Evolutionary conservation across 75 land plant species (phyloP).

Genomic region (Cunninghamia lanceolata): DNA sequence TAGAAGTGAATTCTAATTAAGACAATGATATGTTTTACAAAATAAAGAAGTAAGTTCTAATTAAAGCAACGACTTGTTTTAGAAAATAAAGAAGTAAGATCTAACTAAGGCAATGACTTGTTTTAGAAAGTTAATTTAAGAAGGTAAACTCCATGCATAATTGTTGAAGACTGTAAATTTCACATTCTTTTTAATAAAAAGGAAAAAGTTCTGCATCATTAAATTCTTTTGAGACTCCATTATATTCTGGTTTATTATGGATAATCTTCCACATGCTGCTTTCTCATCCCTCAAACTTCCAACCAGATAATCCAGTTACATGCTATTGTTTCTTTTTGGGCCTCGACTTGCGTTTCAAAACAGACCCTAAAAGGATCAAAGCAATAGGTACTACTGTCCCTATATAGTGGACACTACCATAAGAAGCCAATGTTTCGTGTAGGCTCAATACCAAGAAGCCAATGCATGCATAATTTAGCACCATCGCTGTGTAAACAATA

Average conservation of each 20-base stretch:
- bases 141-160: not conserved
- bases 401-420: conserved; percentile 69
- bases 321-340: conserved; percentile 45
- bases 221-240: not conserved
- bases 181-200: not conserved
- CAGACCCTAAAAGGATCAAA: conserved; percentile 49
- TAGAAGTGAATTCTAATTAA: no score
- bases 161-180: not conserved
- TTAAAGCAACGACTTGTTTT: no score
- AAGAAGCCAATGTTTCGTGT: conserved; percentile 73
- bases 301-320: not conserved
- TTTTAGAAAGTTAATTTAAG: not conserved
- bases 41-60: no score
- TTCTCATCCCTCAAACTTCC: not conserved
- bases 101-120: not conserved
- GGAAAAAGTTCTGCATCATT: not conserved
- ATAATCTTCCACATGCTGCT: not conserved
- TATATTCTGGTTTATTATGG: no score
- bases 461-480: conserved; percentile 82
- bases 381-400: conserved; percentile 73
- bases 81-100: not conserved
- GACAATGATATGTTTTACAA: no score
- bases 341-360: conserved; percentile 67
- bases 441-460: conserved; percentile 91
- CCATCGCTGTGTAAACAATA: conserved; percentile 65